phyloP scores from a whole-genome alignment of 257 asterid species.

The Pogostemon cablin region DNA sequence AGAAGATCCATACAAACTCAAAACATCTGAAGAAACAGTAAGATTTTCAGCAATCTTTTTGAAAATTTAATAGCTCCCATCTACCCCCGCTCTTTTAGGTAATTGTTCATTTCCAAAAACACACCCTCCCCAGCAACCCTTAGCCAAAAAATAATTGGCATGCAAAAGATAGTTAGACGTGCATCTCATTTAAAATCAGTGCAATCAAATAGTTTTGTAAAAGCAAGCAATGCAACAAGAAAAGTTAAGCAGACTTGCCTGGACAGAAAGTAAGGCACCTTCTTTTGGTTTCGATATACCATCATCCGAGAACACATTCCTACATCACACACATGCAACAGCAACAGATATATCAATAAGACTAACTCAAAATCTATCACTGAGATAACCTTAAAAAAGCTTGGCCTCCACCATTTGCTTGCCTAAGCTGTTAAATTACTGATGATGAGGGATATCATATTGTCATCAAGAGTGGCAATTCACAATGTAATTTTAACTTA shows the following conservation, averaged over 20 bases:
- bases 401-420: constrained; percentile 16
- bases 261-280: constrained; percentile 73
- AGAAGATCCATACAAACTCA: background rate
- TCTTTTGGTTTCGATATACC: constrained; percentile 61
- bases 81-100: background rate
- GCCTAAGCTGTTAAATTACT: constrained; percentile 25
- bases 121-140: background rate
- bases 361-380: constrained; percentile 11
- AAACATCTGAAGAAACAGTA: constrained; percentile 1
- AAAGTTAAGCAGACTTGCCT: constrained; percentile 54
- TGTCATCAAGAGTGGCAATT: background rate
- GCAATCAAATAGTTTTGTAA: constrained; percentile 1
- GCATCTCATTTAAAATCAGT: background rate
- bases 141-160: background rate
- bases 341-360: constrained; percentile 27
- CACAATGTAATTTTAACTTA: background rate
- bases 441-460: background rate
- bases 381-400: background rate
- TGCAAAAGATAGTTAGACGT: background rate
- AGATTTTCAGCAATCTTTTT: constrained; percentile 10
- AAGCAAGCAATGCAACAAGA: constrained; percentile 25
- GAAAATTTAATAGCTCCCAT: background rate
- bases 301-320: constrained; percentile 89
- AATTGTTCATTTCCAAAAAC: background rate
- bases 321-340: constrained; percentile 37